A percentile compares a stretch with the other conserved stretches of the same genome.
phyloP scores from a whole-genome alignment of 2,329 filamentous ascomycete genomes.

The Corynespora cassiicola region DNA sequence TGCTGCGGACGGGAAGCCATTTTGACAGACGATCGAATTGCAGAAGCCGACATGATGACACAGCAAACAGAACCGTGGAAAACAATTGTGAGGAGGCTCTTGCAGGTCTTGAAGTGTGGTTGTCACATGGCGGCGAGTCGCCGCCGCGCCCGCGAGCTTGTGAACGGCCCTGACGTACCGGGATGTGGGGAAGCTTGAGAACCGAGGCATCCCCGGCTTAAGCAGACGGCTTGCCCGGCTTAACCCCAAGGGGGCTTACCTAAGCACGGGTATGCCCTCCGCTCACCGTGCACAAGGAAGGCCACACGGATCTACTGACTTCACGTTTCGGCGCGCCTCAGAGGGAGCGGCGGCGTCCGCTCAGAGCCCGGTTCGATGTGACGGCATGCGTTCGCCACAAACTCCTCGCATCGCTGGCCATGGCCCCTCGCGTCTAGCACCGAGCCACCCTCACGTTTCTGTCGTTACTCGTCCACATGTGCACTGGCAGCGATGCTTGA shows the following conservation, averaged over 20 bases:
- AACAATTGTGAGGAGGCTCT: slow-evolving; percentile 23
- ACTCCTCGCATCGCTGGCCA: slow-evolving; percentile 2
- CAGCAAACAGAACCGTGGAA: slow-evolving; percentile 1
- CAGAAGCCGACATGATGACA: slow-evolving; percentile 35
- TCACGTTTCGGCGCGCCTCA: too few species aligned
- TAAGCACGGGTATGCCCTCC: too few species aligned
- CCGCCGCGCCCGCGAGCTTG: slow-evolving; percentile 21
- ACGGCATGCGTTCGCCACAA: too few species aligned
- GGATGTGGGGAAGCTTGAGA: slow-evolving; percentile 30
- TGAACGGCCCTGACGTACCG: too few species aligned
- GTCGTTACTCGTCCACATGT: slow-evolving; percentile 6
- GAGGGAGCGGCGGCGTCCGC: too few species aligned
- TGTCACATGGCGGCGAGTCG: slow-evolving; percentile 40
- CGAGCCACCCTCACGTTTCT: slow-evolving; percentile 7
- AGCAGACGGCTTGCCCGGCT: too few species aligned
- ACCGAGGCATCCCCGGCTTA: slow-evolving; percentile 42
- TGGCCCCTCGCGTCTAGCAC: slow-evolving; percentile 8
- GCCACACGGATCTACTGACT: too few species aligned
- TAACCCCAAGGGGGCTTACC: too few species aligned
- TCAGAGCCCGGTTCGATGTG: too few species aligned
- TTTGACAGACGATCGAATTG: slow-evolving; percentile 38
- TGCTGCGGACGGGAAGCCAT: slow-evolving; percentile 46
- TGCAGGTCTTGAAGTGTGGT: slow-evolving; percentile 25
- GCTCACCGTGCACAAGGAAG: too few species aligned
- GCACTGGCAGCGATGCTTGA: slow-evolving; percentile 5